Evolutionary conservation across 148 eudicot genomes (phyloP).

Genomic region (Tetragonia tetragonoides): DNA sequence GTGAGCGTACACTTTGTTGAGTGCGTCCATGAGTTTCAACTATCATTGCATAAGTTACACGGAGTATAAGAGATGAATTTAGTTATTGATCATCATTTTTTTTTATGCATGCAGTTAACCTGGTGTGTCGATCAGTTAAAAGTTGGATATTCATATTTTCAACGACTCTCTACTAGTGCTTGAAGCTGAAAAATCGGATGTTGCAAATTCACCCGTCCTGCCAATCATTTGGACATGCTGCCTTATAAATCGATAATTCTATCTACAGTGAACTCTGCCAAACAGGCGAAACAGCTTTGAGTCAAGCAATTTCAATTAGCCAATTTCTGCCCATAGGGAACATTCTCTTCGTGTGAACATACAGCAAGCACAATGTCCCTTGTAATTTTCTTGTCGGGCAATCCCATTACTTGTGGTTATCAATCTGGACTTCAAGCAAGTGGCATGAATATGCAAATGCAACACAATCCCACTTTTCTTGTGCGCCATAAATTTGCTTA

Average conservation of each 20-base stretch:
- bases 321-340: background rate
- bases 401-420: constrained; percentile 14
- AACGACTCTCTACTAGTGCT: background rate
- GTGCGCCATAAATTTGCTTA: background rate
- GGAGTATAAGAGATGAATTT: background rate
- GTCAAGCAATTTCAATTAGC: background rate
- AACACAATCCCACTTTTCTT: constrained; percentile 13
- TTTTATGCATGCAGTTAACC: constrained; percentile 1
- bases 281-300: background rate
- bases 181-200: background rate
- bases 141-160: background rate
- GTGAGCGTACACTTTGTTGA: no score
- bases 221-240: background rate
- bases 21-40: background rate
- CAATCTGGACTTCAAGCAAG: background rate
- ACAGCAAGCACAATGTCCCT: constrained; percentile 24
- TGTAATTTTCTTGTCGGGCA: constrained; percentile 25
- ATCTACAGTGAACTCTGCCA: background rate
- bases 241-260: background rate
- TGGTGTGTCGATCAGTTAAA: background rate
- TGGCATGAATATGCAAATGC: background rate
- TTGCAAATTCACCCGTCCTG: background rate
- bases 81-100: background rate
- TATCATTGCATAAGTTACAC: background rate
- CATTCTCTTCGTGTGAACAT: background rate